phyloP scores from a whole-genome alignment of 129 eudicot species.

The Escallonia rubra region DNA sequence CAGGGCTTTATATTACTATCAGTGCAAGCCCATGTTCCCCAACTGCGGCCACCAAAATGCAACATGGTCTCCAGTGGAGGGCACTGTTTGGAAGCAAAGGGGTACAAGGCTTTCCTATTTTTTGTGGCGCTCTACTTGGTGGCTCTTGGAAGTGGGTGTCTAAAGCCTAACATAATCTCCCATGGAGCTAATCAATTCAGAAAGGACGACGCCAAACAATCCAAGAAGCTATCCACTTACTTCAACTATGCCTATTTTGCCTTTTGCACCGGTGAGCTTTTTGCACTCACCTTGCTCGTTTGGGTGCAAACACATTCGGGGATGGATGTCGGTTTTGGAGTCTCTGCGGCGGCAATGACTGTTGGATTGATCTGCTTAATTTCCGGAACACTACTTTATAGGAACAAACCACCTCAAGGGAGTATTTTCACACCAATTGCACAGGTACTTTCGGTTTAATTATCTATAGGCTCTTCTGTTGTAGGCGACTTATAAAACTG shows the following conservation, averaged over 20 bases:
- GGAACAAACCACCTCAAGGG: constrained; percentile 57
- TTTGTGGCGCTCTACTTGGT: constrained; percentile 75
- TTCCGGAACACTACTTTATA: constrained; percentile 50
- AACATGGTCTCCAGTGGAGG: constrained; percentile 29
- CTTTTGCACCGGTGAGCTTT: constrained; percentile 69
- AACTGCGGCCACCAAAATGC: constrained; percentile 76
- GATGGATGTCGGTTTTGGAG: constrained; percentile 78
- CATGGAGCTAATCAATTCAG: constrained; percentile 73
- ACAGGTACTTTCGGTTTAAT: constrained; percentile 31
- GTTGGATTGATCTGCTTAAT: constrained; percentile 58
- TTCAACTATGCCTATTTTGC: constrained; percentile 83
- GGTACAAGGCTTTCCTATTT: constrained; percentile 58
- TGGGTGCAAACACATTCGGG: constrained; percentile 88
- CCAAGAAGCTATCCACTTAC: constrained; percentile 65
- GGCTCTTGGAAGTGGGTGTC: constrained; percentile 93
- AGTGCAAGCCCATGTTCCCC: constrained; percentile 77
- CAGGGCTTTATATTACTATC: constrained; percentile 90
- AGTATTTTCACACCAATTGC: constrained; percentile 83
- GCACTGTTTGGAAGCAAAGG: constrained; percentile 59
- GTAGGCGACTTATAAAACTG: too few relatives aligned
- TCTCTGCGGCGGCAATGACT: constrained; percentile 81
- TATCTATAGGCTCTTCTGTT: neutral
- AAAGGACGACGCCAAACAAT: constrained; percentile 26
- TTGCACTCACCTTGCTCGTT: constrained; percentile 68
- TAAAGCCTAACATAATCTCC: constrained; percentile 91